Evolutionary conservation across 345 rosid genomes (phyloP), one percentile per base, ranked within the genome.

Genomic region (Gossypium thurberi): DNA sequence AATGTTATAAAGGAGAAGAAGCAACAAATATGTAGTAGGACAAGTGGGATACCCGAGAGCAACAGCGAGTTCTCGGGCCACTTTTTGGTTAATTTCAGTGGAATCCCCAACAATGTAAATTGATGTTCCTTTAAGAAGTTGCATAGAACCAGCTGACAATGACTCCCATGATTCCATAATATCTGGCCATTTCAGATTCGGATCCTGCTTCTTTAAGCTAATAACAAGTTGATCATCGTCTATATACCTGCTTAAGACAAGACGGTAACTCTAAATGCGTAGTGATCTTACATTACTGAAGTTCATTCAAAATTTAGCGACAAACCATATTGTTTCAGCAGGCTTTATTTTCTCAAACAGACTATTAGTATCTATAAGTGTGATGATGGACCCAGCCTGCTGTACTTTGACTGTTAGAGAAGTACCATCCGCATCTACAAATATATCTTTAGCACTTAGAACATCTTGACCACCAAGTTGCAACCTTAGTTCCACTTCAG

Each of bases 161-260:
- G 98, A 94, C 48, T 91, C 93, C 97, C 95, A 90, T 0, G 97
- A 89, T 82, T 94, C 97, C 75, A 89, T 82, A 84, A 90, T 83
- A 77, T 90, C 92, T 61, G 97, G 97, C 95, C 97, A 94, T 80
- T 91, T 89, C 83, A 90, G 82, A 37, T 87, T 88, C 0, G 91
- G 91, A 68, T 88, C 92, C 74, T 85, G 91, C 85, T 92, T 94
- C 83, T 90, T 94, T 87, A 94, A 76, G 82, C 85, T 94, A 11
- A 91, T 87, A 73, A 94, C 92, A 62, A 94, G 82, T 76, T 90
- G 85, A 74, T 89, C 90, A 18, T 91, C 97, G 66, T 90, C 97
- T 79, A 89, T 84, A 50, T 84, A 94, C 97, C 95, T 89, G 86
- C 55, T 74, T 74, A 72, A 76, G 75, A 60, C 21, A 64, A 46